phyloP scores from a whole-genome alignment of 176 grass and related monocot species.

The Rhynchospora tenuis region DNA sequence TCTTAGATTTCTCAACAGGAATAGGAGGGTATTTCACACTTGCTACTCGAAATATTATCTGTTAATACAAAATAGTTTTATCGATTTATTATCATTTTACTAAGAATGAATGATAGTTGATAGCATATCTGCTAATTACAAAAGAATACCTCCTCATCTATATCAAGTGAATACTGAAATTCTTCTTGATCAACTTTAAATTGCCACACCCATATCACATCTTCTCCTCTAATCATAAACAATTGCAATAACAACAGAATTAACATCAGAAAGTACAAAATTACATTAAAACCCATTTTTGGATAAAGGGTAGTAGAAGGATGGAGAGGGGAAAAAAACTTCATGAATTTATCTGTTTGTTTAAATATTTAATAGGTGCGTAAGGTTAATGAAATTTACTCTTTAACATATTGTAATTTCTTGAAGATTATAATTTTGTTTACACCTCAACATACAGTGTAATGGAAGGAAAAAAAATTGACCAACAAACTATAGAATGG shows the following conservation, averaged over 20 bases:
- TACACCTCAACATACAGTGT: background rate
- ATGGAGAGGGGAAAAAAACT: background rate
- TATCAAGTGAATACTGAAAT: slow-evolving; percentile 48
- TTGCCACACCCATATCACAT: slow-evolving; percentile 69
- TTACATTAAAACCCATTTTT: background rate
- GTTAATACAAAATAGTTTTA: slow-evolving; percentile 21
- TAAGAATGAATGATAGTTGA: background rate
- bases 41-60: slow-evolving; percentile 80
- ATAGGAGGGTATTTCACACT: slow-evolving; percentile 73
- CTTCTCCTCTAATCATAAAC: slow-evolving; percentile 33
- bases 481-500: background rate
- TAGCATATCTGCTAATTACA: background rate
- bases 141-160: slow-evolving; percentile 77
- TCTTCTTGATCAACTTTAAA: slow-evolving; percentile 33
- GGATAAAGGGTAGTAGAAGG: background rate
- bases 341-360: background rate
- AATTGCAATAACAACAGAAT: slow-evolving; percentile 1
- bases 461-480: background rate
- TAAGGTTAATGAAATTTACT: background rate
- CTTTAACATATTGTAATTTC: background rate
- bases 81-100: slow-evolving; percentile 8
- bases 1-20: slow-evolving; percentile 72
- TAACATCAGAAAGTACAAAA: background rate
- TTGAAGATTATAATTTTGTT: background rate
- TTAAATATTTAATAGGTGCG: background rate